Base-by-base conservation (phyloP, 2,329 filamentous ascomycete genomes). In the Macroventuria anomochaeta region DNA sequence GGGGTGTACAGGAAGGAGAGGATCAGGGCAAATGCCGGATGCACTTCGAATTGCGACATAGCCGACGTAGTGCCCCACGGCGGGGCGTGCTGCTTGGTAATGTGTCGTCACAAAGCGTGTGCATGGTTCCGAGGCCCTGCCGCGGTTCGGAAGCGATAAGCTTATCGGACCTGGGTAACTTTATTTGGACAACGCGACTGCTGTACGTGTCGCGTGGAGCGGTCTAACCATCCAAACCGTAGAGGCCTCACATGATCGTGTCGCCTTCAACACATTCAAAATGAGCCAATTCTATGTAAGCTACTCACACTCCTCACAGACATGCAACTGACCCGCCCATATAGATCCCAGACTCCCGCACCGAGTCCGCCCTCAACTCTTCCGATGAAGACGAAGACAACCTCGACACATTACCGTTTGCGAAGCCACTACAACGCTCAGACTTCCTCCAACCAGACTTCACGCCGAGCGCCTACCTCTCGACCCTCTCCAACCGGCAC, bases 381-480 rank as follows among this genome's bases (percentile, higher is more conserved):
- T 76, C 77, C 54, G 79, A 85, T 65, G 85, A 90, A 66, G 85
- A 88, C 65, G 81, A 90, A 65, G 85, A 88, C 65, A 81, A 85
- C 65, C 75, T 77, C 47, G 77, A 78, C 59, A 86, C 87, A 17
- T 86, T 97, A 5, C 95, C 95, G 11, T 97, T 96, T 77, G 95
- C 95, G 1, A 83, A 87, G 32, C 91, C 93, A 3, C 85, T 99
- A 13, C 85, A 90, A 1, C 89, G 95, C 53, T 80, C 83, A 53
- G 91, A 95, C 69, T 99, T 99, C 77, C 84, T 96, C 6, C 78
- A 84, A 2, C 82, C 71, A 0, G 76, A 86, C 62, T 99, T 99
- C 75, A 86, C 91, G 58, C 88, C 96, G 0, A 85, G 90, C 2
- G 79, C 80, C 2, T 99, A 97, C 73, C 88, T 99, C 76, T 92